These are phyloP conservation scores for Diaporthe batatas DNA, from an alignment of 2,329 filamentous ascomycete genomes.

Conservation along the genomic window DNA sequence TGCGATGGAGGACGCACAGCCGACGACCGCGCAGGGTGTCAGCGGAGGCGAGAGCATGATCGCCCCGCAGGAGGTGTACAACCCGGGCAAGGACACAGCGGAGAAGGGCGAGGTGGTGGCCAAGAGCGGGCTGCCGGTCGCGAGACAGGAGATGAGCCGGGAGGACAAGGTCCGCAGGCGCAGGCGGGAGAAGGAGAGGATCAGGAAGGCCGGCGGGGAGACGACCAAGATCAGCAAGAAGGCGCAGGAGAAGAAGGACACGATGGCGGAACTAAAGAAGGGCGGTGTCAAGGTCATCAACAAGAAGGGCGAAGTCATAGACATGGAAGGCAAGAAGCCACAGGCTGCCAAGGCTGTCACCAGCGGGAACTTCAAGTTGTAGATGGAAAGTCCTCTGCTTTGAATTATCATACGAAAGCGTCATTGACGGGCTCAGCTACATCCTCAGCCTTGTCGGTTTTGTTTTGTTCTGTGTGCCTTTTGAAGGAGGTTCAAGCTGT, in stretches of 20 bases:
- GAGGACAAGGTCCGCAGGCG: conserved; percentile 86
- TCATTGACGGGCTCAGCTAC: background rate
- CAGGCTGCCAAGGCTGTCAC: conserved; percentile 64
- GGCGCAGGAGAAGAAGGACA: conserved; percentile 65
- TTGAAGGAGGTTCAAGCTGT: background rate
- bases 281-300: conserved; percentile 93
- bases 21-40: conserved; percentile 82
- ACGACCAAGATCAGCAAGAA: conserved; percentile 70
- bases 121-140: conserved; percentile 82
- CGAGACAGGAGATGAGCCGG: conserved; percentile 86
- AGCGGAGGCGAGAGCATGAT: conserved; percentile 78
- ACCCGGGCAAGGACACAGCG: conserved; percentile 75
- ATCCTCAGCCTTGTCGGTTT: background rate
- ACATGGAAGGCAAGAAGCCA: conserved; percentile 85
- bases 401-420: conserved; percentile 23
- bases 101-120: conserved; percentile 79
- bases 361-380: conserved; percentile 74
- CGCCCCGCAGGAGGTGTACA: conserved; percentile 95
- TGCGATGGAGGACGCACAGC: conserved; percentile 94
- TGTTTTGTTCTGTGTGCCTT: too few relatives aligned
- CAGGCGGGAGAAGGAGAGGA: conserved; percentile 87
- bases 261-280: conserved; percentile 64
- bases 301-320: conserved; percentile 86
- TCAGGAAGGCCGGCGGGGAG: conserved; percentile 73
- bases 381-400: conserved; percentile 43